Conservation (phyloP, 768 basidiomycete species). For the Hemileccinum impolitum region DNA sequence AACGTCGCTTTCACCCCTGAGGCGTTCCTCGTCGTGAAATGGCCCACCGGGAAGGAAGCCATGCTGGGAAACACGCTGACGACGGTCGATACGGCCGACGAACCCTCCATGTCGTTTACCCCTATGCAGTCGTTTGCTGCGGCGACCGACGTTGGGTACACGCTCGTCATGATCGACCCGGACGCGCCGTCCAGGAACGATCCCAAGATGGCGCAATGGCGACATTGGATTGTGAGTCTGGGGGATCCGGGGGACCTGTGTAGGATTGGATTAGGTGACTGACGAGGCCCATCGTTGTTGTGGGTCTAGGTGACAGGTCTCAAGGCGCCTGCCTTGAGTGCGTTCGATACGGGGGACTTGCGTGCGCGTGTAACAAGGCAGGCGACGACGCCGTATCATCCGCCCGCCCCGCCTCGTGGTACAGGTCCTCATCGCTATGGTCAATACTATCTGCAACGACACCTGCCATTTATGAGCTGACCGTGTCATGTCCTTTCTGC, state of each 20-base stretch:
- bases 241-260: no score
- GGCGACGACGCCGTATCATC: constrained; percentile 52
- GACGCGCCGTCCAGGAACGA: constrained; percentile 52
- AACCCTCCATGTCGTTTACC: constrained; percentile 47
- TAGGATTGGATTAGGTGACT: background rate
- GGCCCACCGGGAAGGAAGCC: constrained; percentile 31
- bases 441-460: constrained; percentile 22
- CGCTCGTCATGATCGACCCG: constrained; percentile 56
- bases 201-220: constrained; percentile 49
- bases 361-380: constrained; percentile 41
- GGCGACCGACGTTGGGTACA: constrained; percentile 39
- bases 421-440: constrained; percentile 59
- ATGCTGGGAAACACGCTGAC: constrained; percentile 38
- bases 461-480: background rate
- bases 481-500: background rate
- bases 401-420: constrained; percentile 53
- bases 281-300: background rate
- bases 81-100: constrained; percentile 40
- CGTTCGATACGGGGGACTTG: constrained; percentile 32
- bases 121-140: constrained; percentile 38
- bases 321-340: constrained; percentile 31
- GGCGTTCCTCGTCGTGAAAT: constrained; percentile 27
- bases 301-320: constrained; percentile 36
- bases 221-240: constrained; percentile 52
- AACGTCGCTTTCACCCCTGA: constrained; percentile 24